Percentiles rank a stretch among this genome's conserved stretches.
Conservation (phyloP, 331 rosid species). For the Pyracantha coccinea region DNA sequence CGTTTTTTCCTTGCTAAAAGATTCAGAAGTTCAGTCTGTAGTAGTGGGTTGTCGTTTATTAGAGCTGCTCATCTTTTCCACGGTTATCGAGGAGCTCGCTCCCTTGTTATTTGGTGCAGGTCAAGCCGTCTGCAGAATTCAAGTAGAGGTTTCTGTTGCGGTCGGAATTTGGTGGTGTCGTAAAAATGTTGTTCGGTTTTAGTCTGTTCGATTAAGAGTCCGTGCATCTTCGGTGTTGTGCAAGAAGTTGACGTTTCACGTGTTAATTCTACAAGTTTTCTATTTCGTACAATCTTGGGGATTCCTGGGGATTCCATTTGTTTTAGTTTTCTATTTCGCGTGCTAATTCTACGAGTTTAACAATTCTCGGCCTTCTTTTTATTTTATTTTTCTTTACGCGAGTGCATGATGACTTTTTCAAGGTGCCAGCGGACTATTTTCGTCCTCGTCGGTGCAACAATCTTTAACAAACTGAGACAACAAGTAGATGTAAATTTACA, state of each 20-base stretch:
- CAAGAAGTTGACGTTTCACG: background rate
- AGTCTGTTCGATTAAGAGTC: slow-evolving; percentile 33
- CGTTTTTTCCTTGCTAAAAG: too few species aligned
- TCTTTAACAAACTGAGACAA: too few species aligned
- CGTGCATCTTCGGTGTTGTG: slow-evolving; percentile 9
- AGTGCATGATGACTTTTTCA: too few species aligned
- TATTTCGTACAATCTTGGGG: background rate
- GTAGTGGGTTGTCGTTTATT: too few species aligned
- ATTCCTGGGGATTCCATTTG: too few species aligned
- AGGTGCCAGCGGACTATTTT: too few species aligned
- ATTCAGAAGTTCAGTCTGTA: too few species aligned
- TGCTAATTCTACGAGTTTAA: too few species aligned
- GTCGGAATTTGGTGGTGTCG: background rate
- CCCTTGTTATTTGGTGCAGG: background rate
- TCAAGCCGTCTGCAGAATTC: background rate
- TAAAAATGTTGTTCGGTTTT: background rate
- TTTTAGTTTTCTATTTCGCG: too few species aligned
- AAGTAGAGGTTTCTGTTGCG: background rate
- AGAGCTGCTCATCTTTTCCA: background rate
- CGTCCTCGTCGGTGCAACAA: too few species aligned
- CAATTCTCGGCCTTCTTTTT: too few species aligned
- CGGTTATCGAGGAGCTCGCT: background rate
- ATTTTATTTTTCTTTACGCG: too few species aligned
- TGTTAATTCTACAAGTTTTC: background rate
- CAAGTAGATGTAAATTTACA: background rate